Conservation (phyloP, 148 eudicot genomes). For the Diospyros kaki region DNA sequence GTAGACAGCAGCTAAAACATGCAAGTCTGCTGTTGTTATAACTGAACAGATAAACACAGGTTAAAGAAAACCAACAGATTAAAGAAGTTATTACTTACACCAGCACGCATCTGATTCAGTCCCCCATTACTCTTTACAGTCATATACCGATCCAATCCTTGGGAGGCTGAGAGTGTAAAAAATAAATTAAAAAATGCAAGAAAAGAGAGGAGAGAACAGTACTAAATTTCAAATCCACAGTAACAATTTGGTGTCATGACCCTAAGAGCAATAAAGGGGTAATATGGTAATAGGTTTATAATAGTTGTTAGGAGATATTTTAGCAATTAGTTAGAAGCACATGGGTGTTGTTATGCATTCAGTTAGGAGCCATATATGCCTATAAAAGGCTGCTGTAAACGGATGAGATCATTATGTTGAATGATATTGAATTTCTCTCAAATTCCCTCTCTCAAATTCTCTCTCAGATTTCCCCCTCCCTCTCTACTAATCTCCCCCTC, state of each 20-base stretch:
- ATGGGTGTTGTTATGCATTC: too few species aligned
- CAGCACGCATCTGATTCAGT: constrained; percentile 92
- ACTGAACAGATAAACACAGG: neutral
- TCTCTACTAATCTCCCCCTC: too few species aligned
- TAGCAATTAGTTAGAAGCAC: too few species aligned
- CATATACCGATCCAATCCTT: constrained; percentile 53
- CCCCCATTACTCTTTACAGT: constrained; percentile 91
- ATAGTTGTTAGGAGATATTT: too few species aligned
- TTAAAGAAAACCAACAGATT: neutral
- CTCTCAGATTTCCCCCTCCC: too few species aligned
- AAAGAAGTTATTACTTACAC: constrained; percentile 50
- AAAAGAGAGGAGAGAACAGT: neutral
- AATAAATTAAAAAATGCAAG: neutral
- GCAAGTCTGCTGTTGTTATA: constrained; percentile 11
- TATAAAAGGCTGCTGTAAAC: too few species aligned
- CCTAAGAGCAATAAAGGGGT: too few species aligned
- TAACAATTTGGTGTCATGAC: neutral
- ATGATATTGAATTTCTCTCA: too few species aligned
- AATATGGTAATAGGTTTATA: too few species aligned
- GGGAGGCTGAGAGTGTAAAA: constrained; percentile 37
- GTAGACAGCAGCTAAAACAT: constrained; percentile 5
- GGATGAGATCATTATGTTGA: too few species aligned
- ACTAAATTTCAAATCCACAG: neutral
- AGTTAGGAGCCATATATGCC: too few species aligned
- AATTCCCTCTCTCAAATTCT: too few species aligned